Base-by-base conservation (phyloP, 768 basidiomycete species). In the Aureoboletus auriporus region DNA sequence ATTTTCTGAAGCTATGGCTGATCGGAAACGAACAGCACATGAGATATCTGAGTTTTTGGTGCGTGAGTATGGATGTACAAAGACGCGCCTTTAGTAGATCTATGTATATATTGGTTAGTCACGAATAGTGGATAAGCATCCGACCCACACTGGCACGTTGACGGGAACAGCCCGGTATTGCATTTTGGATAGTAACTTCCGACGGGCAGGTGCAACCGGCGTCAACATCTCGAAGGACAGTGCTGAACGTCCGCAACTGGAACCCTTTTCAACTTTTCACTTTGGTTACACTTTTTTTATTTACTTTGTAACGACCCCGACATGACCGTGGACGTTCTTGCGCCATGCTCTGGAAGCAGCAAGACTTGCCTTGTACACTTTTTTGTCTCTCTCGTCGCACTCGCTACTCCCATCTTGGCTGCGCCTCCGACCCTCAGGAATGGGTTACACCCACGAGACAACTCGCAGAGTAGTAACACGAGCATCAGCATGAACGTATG, bases 1-100 rank as follows among this genome's bases (percentile, higher is more conserved):
- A 1, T 6, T 13, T 17, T 16, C n/a, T 16, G 6, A 28, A 8
- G 8, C 9, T 3, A 44, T 29, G 13, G 11, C 28, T 31, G 47
- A 56, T 13, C n/a, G 1, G 17, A 26, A 4, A 23, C 35, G 16
- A 17, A 5, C 20, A 64, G 65, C 65, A 8, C 55, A 44, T 23
- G 60, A 68, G 29, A 34, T 67, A 26, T 59, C 64, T 13, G 47
- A 47, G 11, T 67, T 69, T 40, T 11, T 67, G 27, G 35, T 57
- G 48, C 39, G 42, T 38, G 53, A 45, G 20, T 46, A 54, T 29
- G 53, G 50, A 10, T 16, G 43, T 8, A 29, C 6, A 16, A 58
- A 34, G 31, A 38, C 56, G 29, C 42, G 39, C 26, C 49, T 56
- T 6, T 55, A 47, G 14, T 8, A 36, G 35, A 6, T 5, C 16